phyloP scores from a whole-genome alignment of 2,329 filamentous ascomycete species.

The Thielaviopsis punctulata region DNA sequence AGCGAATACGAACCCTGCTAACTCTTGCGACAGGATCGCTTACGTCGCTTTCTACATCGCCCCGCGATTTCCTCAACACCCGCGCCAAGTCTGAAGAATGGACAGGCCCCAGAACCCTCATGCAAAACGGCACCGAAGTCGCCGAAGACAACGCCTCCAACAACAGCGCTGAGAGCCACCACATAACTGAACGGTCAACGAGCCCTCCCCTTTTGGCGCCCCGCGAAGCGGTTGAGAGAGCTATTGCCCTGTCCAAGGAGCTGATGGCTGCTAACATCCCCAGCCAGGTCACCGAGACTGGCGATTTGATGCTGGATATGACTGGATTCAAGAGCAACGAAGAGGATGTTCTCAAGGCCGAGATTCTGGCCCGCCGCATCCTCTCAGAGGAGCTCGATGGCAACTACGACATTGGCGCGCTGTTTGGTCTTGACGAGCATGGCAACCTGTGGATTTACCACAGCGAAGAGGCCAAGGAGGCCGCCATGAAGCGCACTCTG shows the following conservation, averaged over 20 bases:
- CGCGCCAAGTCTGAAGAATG: conserved; percentile 31
- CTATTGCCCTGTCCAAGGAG: conserved; percentile 69
- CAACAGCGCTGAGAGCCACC: conserved; percentile 22
- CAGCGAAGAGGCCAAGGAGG: conserved; percentile 88
- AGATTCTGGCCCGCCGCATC: conserved; percentile 84
- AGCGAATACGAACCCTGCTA: not conserved
- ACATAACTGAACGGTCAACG: conserved; percentile 41
- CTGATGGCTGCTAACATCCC: conserved; percentile 83
- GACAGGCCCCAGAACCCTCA: conserved; percentile 21
- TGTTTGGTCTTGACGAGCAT: conserved; percentile 88
- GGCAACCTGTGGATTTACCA: conserved; percentile 99
- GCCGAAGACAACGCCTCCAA: conserved; percentile 22
- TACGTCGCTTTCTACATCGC: conserved; percentile 36
- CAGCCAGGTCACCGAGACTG: conserved; percentile 76
- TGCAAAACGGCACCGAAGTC: conserved; percentile 31
- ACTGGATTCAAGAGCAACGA: conserved; percentile 90
- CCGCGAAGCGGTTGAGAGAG: conserved; percentile 65
- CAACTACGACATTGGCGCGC: conserved; percentile 85
- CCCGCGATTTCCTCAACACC: conserved; percentile 30
- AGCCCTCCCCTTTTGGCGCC: conserved; percentile 60
- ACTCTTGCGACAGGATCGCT: conserved; percentile 24
- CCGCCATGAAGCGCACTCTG: conserved; percentile 52
- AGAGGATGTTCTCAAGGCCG: conserved; percentile 77
- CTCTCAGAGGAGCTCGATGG: conserved; percentile 84
- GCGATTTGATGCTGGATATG: conserved; percentile 97